Conservation (phyloP, 179 eudicot species). For the Spergularia azorica region DNA sequence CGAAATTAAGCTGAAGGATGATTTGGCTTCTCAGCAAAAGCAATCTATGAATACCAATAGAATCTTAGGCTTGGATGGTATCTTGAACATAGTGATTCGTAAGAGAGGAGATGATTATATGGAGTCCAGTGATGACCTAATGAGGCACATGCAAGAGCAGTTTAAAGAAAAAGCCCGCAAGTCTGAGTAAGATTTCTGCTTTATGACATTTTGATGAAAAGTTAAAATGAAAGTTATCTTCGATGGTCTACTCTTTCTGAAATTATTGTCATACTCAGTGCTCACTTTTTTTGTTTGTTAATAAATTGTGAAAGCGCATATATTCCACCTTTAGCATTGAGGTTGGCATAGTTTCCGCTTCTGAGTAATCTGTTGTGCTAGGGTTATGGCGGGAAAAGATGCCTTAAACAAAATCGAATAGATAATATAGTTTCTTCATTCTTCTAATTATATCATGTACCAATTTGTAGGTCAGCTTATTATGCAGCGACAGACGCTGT, state of each 20-base stretch:
- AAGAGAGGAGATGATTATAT: conserved; percentile 75
- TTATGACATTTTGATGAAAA: background rate
- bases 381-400: too few species aligned
- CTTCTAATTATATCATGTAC: conserved; percentile 23
- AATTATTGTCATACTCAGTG: background rate
- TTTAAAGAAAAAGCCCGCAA: conserved; percentile 98
- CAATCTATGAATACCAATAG: conserved; percentile 77
- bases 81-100: conserved; percentile 89
- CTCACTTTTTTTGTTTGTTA: background rate
- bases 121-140: conserved; percentile 88
- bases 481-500: conserved; percentile 97
- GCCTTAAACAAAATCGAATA: too few species aligned
- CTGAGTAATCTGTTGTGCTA: too few species aligned
- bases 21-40: conserved; percentile 69
- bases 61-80: conserved; percentile 85
- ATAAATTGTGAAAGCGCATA: too few species aligned
- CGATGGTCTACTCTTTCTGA: background rate
- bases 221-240: too few species aligned
- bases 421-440: too few species aligned
- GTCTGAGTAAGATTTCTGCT: conserved; percentile 74
- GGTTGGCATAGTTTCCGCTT: too few species aligned
- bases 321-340: too few species aligned
- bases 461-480: conserved; percentile 90
- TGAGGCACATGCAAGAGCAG: conserved; percentile 97
- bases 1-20: conserved; percentile 97